Base-by-base conservation (phyloP, 257 asterid species). In the Asclepias syriaca region DNA sequence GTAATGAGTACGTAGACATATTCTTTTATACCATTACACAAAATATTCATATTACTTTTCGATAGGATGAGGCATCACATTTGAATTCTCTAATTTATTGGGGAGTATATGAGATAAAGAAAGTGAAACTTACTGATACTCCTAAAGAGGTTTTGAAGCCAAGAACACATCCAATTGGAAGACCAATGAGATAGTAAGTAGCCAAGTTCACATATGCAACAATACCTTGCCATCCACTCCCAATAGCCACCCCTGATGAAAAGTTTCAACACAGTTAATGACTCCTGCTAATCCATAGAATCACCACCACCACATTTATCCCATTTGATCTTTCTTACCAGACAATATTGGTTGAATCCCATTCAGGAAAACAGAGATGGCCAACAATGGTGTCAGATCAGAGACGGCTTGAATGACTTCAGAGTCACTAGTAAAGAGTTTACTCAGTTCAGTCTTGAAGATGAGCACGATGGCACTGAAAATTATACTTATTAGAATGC, bases 171-270 rank as follows among this genome's bases (percentile, higher is more conserved):
- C 80, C 82, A 68, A 74, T 16, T 48, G 82, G 82, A 29, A 77
- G 77, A 1, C 82, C 85, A 63, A 77, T 22, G 34, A 75, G 45
- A 45, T 81, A 77, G 56, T 77, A 77, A 21, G 82, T 71, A 67
- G 59, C 76, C 68, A 81, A 16, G 59, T 81, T 81, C 9, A 67
- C 68, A 46, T 71, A 71, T 37, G 85, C 85, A 0, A 74, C 85
- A 22, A 48, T 60, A 24, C 72, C 80, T 81, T 77, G 82, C 85
- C 85, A 67, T 74, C 85, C 85, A 64, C 85, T 77, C 39, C 82
- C 85, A 74, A 75, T 79, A 24, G 82, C 82, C 72, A 81, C 80
- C 55, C 82, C 77, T 74, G 71, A 34, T 34, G 39, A 34, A 53
- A 29, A 21, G 14, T 53, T 19, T 43, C 9, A 48, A 64, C 58